Evolutionary conservation across 305 asterid genomes (phyloP), one percentile per base, ranked within the genome.

Genomic region (Rubia peregrina): DNA sequence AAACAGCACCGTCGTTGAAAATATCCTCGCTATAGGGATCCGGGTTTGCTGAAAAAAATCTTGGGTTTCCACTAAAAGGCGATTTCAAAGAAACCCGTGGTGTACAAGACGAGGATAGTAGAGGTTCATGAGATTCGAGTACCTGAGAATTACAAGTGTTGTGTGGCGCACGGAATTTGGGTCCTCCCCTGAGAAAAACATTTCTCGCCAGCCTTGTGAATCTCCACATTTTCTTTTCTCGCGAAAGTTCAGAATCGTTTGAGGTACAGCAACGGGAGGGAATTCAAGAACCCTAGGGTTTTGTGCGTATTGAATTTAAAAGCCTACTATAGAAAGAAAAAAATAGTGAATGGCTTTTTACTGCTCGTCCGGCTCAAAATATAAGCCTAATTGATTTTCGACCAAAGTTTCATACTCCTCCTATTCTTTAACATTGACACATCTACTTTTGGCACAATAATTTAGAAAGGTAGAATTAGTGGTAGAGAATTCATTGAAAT

Each of bases 1-100:
- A n/a, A 9, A 8, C 44, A 46, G 21, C 61, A 43, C 61, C 46
- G 9, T 7, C 22, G 33, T 42, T 38, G 42, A 59, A 76, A 69
- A 14, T 67, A 61, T 42, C 81, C 82, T 71, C 72, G 65, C 60
- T 69, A 66, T 80, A 83, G 75, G 78, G 61, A 10, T 21, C 78
- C 62, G 87, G 74, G 66, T 69, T 70, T 10, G 89, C 74, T 3
- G 89, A 87, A 80, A 80, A 87, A 69, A 78, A 71, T 48, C 84
- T 80, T 16, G 84, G 57, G 36, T 30, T 75, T 43, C 33, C 63
- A 75, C 53, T 40, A 73, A 73, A 83, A 72, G 26, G 33, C 8
- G 67, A 72, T n/a, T 66, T 56, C 48, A 44, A 33, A 38, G 48
- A 14, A 41, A 16, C 70, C 66, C 70, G 26, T 8, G 72, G 68